These are phyloP conservation scores for Diaporthe batatas DNA, from an alignment of 2,329 filamentous ascomycete species.

Conservation along the genomic window DNA sequence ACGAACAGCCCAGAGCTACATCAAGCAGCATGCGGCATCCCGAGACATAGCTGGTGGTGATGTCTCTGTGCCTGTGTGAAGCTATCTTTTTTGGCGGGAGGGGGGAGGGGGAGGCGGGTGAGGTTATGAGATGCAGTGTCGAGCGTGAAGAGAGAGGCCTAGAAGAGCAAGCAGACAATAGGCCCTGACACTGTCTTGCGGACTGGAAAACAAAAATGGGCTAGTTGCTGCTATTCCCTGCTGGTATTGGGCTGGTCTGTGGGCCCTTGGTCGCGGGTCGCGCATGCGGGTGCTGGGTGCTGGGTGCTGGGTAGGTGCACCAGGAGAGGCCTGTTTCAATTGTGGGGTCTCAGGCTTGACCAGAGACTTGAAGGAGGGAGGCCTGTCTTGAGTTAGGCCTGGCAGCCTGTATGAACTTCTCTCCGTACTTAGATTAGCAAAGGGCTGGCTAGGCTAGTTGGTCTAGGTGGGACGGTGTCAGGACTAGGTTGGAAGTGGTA, in stretches of 20 bases:
- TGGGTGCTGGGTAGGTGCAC: conserved; percentile 3
- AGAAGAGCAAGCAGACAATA: background rate
- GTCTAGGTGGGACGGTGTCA: conserved; percentile 6
- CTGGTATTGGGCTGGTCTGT: conserved; percentile 19
- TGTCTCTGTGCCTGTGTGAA: conserved; percentile 34
- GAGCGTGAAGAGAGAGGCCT: background rate
- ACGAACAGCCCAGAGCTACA: conserved; percentile 42
- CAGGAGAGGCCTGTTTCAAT: conserved; percentile 26
- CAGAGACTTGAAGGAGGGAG: background rate
- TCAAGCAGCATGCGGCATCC: conserved; percentile 38
- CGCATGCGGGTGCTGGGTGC: background rate
- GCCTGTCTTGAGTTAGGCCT: background rate
- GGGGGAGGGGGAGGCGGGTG: background rate
- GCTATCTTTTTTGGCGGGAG: background rate
- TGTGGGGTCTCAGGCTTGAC: conserved; percentile 1
- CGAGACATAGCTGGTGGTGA: conserved; percentile 43
- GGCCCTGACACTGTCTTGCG: conserved; percentile 9
- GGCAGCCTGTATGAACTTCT: conserved; percentile 1
- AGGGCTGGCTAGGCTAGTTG: conserved; percentile 13
- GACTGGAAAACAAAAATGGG: conserved; percentile 17
- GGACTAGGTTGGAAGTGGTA: conserved; percentile 6
- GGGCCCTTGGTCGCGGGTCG: conserved; percentile 18
- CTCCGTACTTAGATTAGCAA: conserved; percentile 2
- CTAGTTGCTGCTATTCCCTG: conserved; percentile 5
- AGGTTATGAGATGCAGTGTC: conserved; percentile 19